phyloP scores from a whole-genome alignment of 371 early-diverging fungal genomes.

The Rhizopus delemar region DNA sequence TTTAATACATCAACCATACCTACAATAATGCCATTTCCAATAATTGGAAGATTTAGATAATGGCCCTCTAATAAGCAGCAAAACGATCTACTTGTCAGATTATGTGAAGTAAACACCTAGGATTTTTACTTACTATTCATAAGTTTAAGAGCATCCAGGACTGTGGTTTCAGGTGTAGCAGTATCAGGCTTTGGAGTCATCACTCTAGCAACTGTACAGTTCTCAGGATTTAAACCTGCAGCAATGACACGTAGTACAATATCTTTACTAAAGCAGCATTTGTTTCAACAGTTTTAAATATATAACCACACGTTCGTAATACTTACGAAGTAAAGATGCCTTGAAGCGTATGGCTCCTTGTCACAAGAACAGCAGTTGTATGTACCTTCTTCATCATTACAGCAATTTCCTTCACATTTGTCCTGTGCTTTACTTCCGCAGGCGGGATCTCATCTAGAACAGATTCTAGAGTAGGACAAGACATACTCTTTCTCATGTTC shows the following conservation, averaged over 20 bases:
- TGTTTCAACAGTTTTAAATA: no score
- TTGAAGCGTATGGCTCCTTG: constrained; percentile 74
- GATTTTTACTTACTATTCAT: constrained; percentile 68
- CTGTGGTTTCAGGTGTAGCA: constrained; percentile 72
- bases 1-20: constrained; percentile 93
- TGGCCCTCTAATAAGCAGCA: constrained; percentile 44
- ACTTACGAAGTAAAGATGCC: constrained; percentile 81
- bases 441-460: constrained; percentile 75
- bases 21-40: constrained; percentile 72
- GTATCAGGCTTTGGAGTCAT: constrained; percentile 97
- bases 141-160: constrained; percentile 88
- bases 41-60: constrained; percentile 93
- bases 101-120: not conserved
- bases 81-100: not conserved
- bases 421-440: constrained; percentile 76
- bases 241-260: constrained; percentile 93
- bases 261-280: constrained; percentile 52
- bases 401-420: constrained; percentile 89
- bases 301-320: no score
- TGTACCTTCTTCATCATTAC: constrained; percentile 82
- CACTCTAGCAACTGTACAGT: constrained; percentile 86
- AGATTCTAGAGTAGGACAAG: constrained; percentile 84
- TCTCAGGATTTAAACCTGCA: constrained; percentile 83
- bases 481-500: constrained; percentile 74
- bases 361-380: constrained; percentile 89